These are phyloP conservation scores for Botrytis aclada DNA, from an alignment of 2,329 filamentous ascomycete genomes.

Conservation along the genomic window DNA sequence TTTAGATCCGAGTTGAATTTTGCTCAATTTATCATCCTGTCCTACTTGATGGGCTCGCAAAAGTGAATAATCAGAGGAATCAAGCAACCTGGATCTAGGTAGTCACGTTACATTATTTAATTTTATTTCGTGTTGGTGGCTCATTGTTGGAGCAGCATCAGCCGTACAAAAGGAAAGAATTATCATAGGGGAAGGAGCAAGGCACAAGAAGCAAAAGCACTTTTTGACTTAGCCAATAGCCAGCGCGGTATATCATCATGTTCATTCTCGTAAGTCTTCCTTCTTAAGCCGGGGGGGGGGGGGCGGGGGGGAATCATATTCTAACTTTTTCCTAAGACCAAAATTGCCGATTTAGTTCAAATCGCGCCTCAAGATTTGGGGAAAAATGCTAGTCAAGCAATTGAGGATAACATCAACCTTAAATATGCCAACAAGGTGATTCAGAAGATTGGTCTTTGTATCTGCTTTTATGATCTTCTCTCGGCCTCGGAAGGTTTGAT, in stretches of 20 bases:
- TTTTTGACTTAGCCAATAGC: not conserved
- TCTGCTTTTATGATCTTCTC: slow-evolving; percentile 88
- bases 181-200: not conserved
- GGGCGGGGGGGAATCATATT: not conserved
- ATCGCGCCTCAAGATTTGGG: slow-evolving; percentile 86
- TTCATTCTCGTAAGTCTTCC: slow-evolving; percentile 47
- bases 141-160: not conserved
- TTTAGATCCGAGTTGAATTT: not conserved
- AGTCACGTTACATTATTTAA: not conserved
- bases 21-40: not conserved
- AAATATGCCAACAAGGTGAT: slow-evolving; percentile 97
- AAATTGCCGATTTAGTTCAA: slow-evolving; percentile 90
- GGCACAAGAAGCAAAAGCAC: slow-evolving; percentile 1
- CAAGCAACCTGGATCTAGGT: not conserved
- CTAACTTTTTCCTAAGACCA: slow-evolving; percentile 60
- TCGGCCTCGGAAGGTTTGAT: slow-evolving; percentile 91
- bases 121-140: not conserved
- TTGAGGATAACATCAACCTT: slow-evolving; percentile 94
- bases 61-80: not conserved
- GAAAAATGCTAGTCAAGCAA: slow-evolving; percentile 75
- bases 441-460: slow-evolving; percentile 89
- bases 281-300: no score
- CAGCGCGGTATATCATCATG: slow-evolving; percentile 37
- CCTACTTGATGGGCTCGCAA: not conserved
- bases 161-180: not conserved